Evolutionary conservation across 257 asterid species (phyloP).

Genomic region (Mitragyna speciosa): DNA sequence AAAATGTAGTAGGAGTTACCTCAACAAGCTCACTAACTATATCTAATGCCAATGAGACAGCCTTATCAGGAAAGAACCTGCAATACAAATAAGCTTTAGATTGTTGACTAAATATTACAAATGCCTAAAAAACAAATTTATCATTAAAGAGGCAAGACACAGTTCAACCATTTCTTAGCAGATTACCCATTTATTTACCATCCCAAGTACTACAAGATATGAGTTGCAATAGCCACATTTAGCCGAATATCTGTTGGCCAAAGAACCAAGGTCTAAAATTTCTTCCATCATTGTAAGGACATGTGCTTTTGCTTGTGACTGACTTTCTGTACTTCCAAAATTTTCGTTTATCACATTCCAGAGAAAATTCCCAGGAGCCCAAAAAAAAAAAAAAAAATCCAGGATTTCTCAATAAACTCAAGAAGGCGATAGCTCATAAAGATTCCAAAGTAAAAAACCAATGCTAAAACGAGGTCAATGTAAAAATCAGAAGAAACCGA

Average conservation of each 20-base stretch:
- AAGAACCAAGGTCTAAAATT: background rate
- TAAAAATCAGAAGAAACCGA: background rate
- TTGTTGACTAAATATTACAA: background rate
- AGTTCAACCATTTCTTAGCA: background rate
- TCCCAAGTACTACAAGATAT: background rate
- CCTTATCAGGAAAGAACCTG: conserved; percentile 83
- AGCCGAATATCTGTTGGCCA: background rate
- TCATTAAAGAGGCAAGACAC: background rate
- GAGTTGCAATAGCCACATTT: background rate
- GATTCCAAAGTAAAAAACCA: background rate
- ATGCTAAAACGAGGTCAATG: background rate
- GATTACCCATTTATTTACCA: background rate
- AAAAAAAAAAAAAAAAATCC: background rate
- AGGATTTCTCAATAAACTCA: background rate
- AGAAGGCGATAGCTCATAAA: background rate
- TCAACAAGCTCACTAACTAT: conserved; percentile 60
- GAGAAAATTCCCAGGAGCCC: background rate
- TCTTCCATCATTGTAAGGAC: too few species aligned
- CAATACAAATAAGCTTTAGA: background rate
- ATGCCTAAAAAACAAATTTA: background rate
- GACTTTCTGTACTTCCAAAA: too few species aligned
- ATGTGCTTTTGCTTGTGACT: too few species aligned
- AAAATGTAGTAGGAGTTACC: conserved; percentile 34
- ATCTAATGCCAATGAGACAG: conserved; percentile 57
- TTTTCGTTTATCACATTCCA: background rate